A percentile compares a stretch with the other conserved stretches of the same genome.
These are phyloP conservation scores for Xylariales sp. DNA, from an alignment of 2,329 filamentous ascomycete species.

Conservation along the genomic window DNA sequence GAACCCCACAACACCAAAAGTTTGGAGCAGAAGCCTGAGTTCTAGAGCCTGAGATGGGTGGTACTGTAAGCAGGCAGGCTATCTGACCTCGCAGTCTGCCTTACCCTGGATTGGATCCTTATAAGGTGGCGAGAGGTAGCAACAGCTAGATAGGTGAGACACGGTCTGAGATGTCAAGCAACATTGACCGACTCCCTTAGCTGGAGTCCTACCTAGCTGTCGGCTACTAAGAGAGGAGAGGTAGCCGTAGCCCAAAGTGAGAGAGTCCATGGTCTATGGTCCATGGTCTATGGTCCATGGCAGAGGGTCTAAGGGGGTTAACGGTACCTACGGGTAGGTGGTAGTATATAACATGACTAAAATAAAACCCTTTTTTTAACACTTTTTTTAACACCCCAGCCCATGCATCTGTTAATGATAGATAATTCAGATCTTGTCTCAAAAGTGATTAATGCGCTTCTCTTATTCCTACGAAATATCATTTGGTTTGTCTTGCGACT, in stretches of 20 bases:
- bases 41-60: too few relatives aligned
- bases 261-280: too few relatives aligned
- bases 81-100: too few relatives aligned
- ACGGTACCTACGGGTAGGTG: too few relatives aligned
- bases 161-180: too few relatives aligned
- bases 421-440: constrained; percentile 15
- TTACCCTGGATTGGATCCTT: too few relatives aligned
- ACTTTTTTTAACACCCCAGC: constrained; percentile 13
- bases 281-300: too few relatives aligned
- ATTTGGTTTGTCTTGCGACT: background rate
- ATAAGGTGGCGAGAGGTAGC: too few relatives aligned
- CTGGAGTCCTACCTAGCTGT: background rate
- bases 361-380: constrained; percentile 13
- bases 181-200: background rate
- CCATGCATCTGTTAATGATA: background rate
- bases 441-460: constrained; percentile 4
- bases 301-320: too few relatives aligned
- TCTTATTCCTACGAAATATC: background rate
- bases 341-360: constrained; percentile 22
- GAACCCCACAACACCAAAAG: constrained; percentile 31
- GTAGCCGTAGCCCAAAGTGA: constrained; percentile 1
- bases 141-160: too few relatives aligned
- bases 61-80: too few relatives aligned
- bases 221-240: background rate
- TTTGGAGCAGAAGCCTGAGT: constrained; percentile 18